Evolutionary conservation across 2,329 filamentous ascomycete species (phyloP), one percentile per base, ranked within the genome.

Genomic region (Aspergillus ibericus): DNA sequence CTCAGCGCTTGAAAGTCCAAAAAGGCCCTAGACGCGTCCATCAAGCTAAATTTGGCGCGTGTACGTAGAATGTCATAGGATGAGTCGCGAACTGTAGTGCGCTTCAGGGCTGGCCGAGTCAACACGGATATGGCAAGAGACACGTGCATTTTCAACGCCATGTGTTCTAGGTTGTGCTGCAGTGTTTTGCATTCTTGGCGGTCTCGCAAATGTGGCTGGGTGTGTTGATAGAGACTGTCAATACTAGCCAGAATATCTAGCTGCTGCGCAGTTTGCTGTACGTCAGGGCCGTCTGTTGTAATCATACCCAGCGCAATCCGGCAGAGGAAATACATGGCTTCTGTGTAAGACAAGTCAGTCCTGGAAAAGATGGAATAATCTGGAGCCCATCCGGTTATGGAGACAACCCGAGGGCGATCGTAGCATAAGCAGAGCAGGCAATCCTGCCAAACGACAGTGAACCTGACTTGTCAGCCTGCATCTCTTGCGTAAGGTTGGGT

Each of bases 111-210:
- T 6, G 83, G 82, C 3, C 83, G 80, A 62, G 82, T 85, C 4
- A 85, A 74, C 61, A 85, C 82, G 1, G 82, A 85, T 34, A 81
- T 78, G 40, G 81, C 79, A 67, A 84, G 85, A 1, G 81, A 83
- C 20, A 80, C 77, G 66, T 85, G 81, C 48, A 85, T 75, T 61
- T 83, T 83, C 4, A 85, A 68, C 0, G 80, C 82, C 71, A 83
- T 81, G 59, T 84, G 80, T 63, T 85, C 82, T 1, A 85, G 72
- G 53, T 83, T 81, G 51, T 85, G 80, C 3, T 72, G 73, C 9
- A 73, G 53, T 1, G 59, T 68, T 36, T 59, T 63, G 48, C 75
- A 76, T 8, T 67, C 75, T 66, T 56, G 77, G 55, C 16, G 78
- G 51, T 80, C 77, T 55, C 80, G 78, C 5, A 85, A 73, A 63